Percentiles rank a stretch among this genome's conserved stretches.
Conservation (phyloP, 2,329 filamentous ascomycete species). For the Ascochyta lentis region DNA sequence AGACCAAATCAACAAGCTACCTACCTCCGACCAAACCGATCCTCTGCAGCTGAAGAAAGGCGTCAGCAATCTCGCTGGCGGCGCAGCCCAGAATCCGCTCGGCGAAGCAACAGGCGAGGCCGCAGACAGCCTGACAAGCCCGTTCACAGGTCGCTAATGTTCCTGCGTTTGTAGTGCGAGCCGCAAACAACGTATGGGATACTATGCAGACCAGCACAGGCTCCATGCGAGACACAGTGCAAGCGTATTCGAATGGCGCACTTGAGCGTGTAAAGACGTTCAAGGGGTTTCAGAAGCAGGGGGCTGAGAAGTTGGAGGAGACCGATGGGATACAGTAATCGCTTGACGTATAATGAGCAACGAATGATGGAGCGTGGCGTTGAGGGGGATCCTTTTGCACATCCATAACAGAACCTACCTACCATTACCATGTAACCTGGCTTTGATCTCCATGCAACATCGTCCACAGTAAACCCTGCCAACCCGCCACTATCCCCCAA, state of each 20-base stretch:
- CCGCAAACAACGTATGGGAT: constrained; percentile 33
- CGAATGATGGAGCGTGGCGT: constrained; percentile 7
- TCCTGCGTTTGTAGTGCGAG: constrained; percentile 29
- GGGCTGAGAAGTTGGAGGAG: constrained; percentile 11
- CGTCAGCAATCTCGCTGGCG: constrained; percentile 45
- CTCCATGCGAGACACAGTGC: constrained; percentile 18
- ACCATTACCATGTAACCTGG: constrained; percentile 8
- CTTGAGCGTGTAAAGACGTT: constrained; percentile 31
- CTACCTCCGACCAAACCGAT: constrained; percentile 47
- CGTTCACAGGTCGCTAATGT: constrained; percentile 49
- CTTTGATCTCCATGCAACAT: constrained; percentile 8
- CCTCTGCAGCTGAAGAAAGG: constrained; percentile 48
- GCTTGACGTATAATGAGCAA: constrained; percentile 6
- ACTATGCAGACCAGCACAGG: constrained; percentile 20
- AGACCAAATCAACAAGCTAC: constrained; percentile 50
- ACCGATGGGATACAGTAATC: constrained; percentile 18
- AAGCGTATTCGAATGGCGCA: constrained; percentile 23
- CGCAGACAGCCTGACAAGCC: constrained; percentile 44
- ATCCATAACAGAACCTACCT: constrained; percentile 8
- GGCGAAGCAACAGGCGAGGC: constrained; percentile 48
- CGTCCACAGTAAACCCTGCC: constrained; percentile 37
- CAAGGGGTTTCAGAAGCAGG: constrained; percentile 5
- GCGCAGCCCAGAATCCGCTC: constrained; percentile 44
- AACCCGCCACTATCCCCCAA: constrained; percentile 40
- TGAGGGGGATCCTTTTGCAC: constrained; percentile 1